A percentile compares a stretch with the other conserved stretches of the same genome.
Evolutionary conservation across 345 rosid species (phyloP).

Genomic region (Corchorus capsularis): DNA sequence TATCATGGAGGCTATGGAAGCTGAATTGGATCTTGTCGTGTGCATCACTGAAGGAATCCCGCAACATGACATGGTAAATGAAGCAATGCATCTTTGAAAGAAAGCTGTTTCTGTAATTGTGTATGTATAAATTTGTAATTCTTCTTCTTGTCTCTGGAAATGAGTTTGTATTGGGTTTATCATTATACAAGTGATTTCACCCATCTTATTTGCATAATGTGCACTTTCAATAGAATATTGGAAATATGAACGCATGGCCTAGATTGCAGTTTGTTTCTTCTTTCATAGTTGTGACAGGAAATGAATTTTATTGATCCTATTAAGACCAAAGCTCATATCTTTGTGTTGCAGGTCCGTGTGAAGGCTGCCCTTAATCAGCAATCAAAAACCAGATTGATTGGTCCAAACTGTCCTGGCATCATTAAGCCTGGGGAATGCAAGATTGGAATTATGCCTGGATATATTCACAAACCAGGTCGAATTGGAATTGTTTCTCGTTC

Average conservation of each 20-base stretch:
- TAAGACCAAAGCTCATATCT: not conserved
- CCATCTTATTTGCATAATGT: not conserved
- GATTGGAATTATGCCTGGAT: constrained; percentile 94
- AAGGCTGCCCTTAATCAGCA: constrained; percentile 89
- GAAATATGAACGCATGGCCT: not conserved
- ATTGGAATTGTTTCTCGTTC: constrained; percentile 91
- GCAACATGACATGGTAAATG: constrained; percentile 89
- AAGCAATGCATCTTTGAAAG: not conserved
- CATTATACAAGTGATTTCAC: constrained; percentile 5
- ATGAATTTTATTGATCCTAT: not conserved
- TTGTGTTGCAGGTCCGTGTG: constrained; percentile 69
- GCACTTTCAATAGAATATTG: not conserved
- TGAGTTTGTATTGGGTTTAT: not conserved
- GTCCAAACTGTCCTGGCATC: constrained; percentile 93
- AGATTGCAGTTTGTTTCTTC: not conserved
- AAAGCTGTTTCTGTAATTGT: constrained; percentile 10
- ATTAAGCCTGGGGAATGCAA: constrained; percentile 86
- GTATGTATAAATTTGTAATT: not conserved
- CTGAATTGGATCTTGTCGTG: constrained; percentile 88
- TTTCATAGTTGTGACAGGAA: not conserved
- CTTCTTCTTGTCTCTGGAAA: constrained; percentile 9
- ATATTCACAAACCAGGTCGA: constrained; percentile 97
- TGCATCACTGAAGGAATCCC: constrained; percentile 98
- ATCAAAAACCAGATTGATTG: constrained; percentile 86
- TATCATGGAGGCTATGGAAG: constrained; percentile 89